Evolutionary conservation across 345 rosid genomes (phyloP).

Genomic region (Linum trigynum): DNA sequence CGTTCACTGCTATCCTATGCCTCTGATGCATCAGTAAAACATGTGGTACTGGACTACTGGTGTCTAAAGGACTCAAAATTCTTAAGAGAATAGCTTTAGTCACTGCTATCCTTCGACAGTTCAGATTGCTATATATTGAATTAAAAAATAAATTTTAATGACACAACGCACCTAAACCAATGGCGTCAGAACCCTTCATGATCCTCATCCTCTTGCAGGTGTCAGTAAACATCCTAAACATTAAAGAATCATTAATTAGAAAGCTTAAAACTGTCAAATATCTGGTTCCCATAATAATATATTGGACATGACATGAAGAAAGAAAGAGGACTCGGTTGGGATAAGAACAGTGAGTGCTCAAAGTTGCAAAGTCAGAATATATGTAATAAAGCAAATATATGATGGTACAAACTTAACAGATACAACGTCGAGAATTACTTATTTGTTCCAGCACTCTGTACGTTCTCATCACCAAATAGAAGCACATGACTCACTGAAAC

Average conservation of each 20-base stretch:
- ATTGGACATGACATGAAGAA: not conserved
- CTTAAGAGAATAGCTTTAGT: not conserved
- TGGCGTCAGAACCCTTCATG: conserved; percentile 31
- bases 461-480: not conserved
- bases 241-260: not conserved
- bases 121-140: not conserved
- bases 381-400: not conserved
- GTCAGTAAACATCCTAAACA: conserved; percentile 26
- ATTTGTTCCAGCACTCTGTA: not conserved
- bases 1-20: not conserved
- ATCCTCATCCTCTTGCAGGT: conserved; percentile 29
- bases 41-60: not conserved
- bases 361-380: not conserved
- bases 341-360: not conserved
- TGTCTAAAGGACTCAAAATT: not conserved
- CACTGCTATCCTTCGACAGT: not conserved
- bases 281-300: not conserved
- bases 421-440: not conserved
- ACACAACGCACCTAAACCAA: conserved; percentile 21
- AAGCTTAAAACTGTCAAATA: not conserved
- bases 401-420: not conserved
- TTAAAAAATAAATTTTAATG: not conserved
- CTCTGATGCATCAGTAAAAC: too few relatives aligned
- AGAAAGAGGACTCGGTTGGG: not conserved
- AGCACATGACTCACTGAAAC: not conserved